A percentile compares a stretch with the other conserved stretches of the same genome.
Conservation (phyloP, 176 grass and related monocot genomes). For the Aegilops speltoides region DNA sequence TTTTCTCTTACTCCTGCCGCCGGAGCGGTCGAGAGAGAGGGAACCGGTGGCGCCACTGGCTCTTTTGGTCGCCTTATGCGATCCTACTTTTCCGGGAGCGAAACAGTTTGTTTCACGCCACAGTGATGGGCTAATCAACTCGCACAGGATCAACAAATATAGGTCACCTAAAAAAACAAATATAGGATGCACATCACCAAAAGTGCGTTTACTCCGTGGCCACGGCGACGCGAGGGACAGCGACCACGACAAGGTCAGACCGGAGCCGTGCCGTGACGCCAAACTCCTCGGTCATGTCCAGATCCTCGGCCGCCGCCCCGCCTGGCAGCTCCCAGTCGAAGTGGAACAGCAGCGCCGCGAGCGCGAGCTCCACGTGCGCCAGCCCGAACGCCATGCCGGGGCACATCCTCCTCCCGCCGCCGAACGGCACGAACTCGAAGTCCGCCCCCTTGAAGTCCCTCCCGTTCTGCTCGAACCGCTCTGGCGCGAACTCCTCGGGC, state of each 20-base stretch:
- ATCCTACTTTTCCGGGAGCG: too few species aligned
- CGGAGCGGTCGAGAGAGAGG: too few species aligned
- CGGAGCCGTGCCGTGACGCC: background rate
- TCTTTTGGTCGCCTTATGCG: too few species aligned
- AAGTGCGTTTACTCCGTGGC: background rate
- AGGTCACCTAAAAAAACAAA: too few species aligned
- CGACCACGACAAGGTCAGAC: background rate
- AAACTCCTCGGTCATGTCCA: slow-evolving; percentile 28
- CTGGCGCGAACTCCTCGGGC: slow-evolving; percentile 24
- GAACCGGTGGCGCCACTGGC: too few species aligned
- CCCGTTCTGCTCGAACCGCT: slow-evolving; percentile 20
- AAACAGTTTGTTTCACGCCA: too few species aligned
- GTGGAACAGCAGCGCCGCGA: slow-evolving; percentile 27
- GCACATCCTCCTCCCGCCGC: slow-evolving; percentile 34
- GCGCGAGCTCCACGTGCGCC: slow-evolving; percentile 21
- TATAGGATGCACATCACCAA: too few species aligned
- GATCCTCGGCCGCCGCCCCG: background rate
- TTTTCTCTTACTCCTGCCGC: too few species aligned
- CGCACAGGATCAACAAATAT: too few species aligned
- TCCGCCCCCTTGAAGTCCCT: slow-evolving; percentile 16
- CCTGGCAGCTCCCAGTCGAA: slow-evolving; percentile 32
- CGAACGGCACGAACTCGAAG: slow-evolving; percentile 42
- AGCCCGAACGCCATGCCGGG: slow-evolving; percentile 42
- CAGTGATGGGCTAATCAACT: too few species aligned
- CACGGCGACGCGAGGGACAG: background rate